phyloP scores from a whole-genome alignment of 306 rosid genomes.

The Lathyrus sativus region DNA sequence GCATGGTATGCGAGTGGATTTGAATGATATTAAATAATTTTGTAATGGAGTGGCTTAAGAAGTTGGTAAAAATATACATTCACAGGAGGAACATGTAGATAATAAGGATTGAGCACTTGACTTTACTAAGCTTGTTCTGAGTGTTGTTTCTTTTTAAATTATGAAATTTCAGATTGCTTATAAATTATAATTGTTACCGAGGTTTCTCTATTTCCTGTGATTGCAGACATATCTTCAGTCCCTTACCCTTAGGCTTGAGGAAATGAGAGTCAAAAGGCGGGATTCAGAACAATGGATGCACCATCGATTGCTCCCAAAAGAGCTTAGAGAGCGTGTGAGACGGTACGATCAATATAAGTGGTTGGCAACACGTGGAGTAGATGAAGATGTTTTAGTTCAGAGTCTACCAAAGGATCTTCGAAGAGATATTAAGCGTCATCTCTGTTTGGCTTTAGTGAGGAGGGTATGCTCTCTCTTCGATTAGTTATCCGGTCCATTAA shows the following conservation, averaged over 20 bases:
- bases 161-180: constrained; percentile 33
- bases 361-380: constrained; percentile 98
- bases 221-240: constrained; percentile 97
- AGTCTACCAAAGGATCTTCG: constrained; percentile 96
- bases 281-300: constrained; percentile 99
- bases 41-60: neutral
- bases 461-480: constrained; percentile 60
- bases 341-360: constrained; percentile 98
- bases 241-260: constrained; percentile 95
- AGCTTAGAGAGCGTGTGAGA: constrained; percentile 90
- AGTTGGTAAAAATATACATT: constrained; percentile 21
- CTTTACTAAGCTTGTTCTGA: constrained; percentile 27
- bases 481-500: too few relatives aligned
- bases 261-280: constrained; percentile 97
- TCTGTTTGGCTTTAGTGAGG: constrained; percentile 94
- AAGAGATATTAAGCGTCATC: constrained; percentile 94
- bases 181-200: constrained; percentile 24
- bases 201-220: constrained; percentile 39
- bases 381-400: constrained; percentile 85
- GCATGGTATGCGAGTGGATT: too few relatives aligned
- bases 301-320: constrained; percentile 90
- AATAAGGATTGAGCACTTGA: neutral
- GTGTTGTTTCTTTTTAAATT: constrained; percentile 23
- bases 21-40: too few relatives aligned
- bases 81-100: neutral